These are phyloP conservation scores for Tricholoma furcatifolium DNA, from an alignment of 768 basidiomycete species.

Conservation along the genomic window DNA sequence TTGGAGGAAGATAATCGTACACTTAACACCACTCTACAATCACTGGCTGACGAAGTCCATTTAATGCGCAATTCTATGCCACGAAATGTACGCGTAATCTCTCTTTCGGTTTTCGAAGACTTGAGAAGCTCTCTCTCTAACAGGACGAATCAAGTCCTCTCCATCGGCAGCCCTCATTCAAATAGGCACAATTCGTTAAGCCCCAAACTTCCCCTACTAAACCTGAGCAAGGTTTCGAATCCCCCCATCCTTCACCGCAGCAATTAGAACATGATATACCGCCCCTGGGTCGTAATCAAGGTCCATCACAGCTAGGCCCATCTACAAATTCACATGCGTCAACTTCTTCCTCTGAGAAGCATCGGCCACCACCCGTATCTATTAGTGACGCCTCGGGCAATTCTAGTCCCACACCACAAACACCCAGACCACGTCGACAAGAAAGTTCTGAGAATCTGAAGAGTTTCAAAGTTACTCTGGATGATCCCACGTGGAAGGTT, in stretches of 20 bases:
- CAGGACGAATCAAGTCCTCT: constrained; percentile 45
- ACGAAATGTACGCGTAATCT: constrained; percentile 35
- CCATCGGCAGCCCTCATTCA: constrained; percentile 77
- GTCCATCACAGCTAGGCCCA: constrained; percentile 26
- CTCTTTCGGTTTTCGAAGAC: constrained; percentile 5
- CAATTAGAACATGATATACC: constrained; percentile 70
- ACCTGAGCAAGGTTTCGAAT: constrained; percentile 55
- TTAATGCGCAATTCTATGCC: constrained; percentile 35
- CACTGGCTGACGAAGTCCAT: constrained; percentile 67
- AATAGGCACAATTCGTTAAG: constrained; percentile 83
- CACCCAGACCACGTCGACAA: constrained; percentile 50
- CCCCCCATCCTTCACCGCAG: constrained; percentile 78
- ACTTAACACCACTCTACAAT: constrained; percentile 59
- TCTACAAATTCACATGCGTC: constrained; percentile 14
- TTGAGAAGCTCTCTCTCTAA: constrained; percentile 9
- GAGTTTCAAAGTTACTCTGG: constrained; percentile 96
- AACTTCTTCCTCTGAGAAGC: constrained; percentile 28
- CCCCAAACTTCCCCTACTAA: constrained; percentile 82
- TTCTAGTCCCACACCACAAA: constrained; percentile 29
- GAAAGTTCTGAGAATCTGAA: constrained; percentile 75
- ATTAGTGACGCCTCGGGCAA: constrained; percentile 30
- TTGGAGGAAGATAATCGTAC: constrained; percentile 81
- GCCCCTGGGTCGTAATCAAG: constrained; percentile 28
- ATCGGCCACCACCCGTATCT: constrained; percentile 29
- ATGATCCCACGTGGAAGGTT: constrained; percentile 99